These are phyloP conservation scores for Excoecaria cochinchinensis DNA, from an alignment of 345 rosid genomes.

Conservation along the genomic window DNA sequence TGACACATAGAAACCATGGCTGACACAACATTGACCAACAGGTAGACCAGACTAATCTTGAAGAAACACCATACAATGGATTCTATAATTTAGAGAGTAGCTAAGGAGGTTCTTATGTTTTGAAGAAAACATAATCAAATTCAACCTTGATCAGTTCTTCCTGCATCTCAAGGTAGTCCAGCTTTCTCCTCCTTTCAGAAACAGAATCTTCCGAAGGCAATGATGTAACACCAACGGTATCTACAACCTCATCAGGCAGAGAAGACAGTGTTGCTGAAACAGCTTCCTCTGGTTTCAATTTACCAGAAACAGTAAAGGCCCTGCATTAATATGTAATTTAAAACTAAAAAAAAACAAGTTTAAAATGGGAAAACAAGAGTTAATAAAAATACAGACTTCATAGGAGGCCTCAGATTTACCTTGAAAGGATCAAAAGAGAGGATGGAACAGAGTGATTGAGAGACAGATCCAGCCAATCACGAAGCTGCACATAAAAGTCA, in stretches of 20 bases:
- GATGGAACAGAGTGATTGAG: slow-evolving; percentile 89
- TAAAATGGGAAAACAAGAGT: neutral
- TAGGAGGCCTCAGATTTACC: slow-evolving; percentile 32
- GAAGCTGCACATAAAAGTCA: slow-evolving; percentile 49
- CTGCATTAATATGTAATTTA: slow-evolving; percentile 35
- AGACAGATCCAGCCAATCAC: slow-evolving; percentile 85
- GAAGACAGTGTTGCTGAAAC: slow-evolving; percentile 90
- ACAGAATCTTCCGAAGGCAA: slow-evolving; percentile 91
- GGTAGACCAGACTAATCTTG: neutral
- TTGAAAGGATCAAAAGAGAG: slow-evolving; percentile 76
- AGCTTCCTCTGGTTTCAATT: slow-evolving; percentile 80
- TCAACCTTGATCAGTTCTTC: slow-evolving; percentile 87
- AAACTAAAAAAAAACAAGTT: slow-evolving; percentile 7
- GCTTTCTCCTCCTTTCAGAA: slow-evolving; percentile 84
- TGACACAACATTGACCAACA: neutral
- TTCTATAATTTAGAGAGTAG: neutral
- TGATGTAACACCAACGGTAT: slow-evolving; percentile 79
- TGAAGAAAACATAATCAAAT: slow-evolving; percentile 14
- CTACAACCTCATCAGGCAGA: slow-evolving; percentile 95
- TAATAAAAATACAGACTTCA: neutral
- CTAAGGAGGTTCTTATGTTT: neutral
- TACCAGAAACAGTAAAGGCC: slow-evolving; percentile 82
- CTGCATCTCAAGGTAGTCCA: slow-evolving; percentile 93
- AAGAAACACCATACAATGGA: neutral
- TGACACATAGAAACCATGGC: neutral